These are phyloP conservation scores for Teratosphaeria pseudoeucalypti DNA, from an alignment of 2,329 filamentous ascomycete species.

Conservation along the genomic window DNA sequence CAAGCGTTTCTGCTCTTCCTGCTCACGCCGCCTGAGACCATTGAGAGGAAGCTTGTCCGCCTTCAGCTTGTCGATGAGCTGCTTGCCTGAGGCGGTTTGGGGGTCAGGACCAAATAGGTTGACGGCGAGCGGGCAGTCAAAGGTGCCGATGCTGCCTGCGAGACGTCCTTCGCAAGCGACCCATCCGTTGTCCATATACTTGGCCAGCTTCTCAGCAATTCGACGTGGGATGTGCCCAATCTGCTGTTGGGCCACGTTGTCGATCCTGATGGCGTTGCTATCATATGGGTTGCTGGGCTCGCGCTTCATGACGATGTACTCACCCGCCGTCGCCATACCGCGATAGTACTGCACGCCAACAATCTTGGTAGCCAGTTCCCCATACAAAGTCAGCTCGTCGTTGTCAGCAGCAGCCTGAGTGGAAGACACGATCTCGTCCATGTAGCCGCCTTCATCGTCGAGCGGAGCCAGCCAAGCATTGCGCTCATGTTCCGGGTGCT, in stretches of 20 bases:
- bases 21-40: conserved; percentile 29
- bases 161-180: conserved; percentile 60
- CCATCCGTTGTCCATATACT: conserved; percentile 52
- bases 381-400: conserved; percentile 21
- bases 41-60: conserved; percentile 51
- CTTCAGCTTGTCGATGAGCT: conserved; percentile 53
- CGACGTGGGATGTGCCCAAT: conserved; percentile 67
- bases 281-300: conserved; percentile 59
- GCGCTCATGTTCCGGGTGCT: conserved; percentile 13
- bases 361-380: conserved; percentile 42
- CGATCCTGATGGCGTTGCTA: conserved; percentile 63
- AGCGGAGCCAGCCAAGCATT: conserved; percentile 14
- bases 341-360: conserved; percentile 54
- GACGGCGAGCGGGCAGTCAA: conserved; percentile 62
- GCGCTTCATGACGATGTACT: conserved; percentile 52
- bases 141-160: conserved; percentile 54
- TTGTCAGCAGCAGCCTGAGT: conserved; percentile 20
- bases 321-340: conserved; percentile 52
- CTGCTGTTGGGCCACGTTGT: conserved; percentile 64
- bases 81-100: conserved; percentile 26
- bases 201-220: conserved; percentile 60
- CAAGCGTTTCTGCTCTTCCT: conserved; percentile 13
- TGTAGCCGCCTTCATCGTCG: conserved; percentile 11
- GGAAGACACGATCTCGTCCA: conserved; percentile 22
- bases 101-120: conserved; percentile 54